These are phyloP conservation scores for Paraconiothyrium brasiliense DNA, from an alignment of 2,329 filamentous ascomycete species.

Conservation along the genomic window DNA sequence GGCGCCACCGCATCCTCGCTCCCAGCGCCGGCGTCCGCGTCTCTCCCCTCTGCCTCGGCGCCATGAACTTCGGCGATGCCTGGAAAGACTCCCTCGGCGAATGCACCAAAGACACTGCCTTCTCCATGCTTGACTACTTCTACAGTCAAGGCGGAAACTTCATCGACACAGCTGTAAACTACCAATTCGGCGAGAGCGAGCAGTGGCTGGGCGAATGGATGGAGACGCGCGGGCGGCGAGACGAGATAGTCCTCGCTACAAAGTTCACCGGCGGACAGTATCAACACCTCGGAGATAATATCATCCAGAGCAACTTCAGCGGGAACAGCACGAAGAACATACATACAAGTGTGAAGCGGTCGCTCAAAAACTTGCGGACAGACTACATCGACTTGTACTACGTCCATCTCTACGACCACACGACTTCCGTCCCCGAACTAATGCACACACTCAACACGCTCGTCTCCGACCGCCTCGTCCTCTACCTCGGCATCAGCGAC, in stretches of 20 bases:
- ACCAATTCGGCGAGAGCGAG: conserved; percentile 54
- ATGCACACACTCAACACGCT: conserved; percentile 56
- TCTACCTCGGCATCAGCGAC: conserved; percentile 57
- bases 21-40: conserved; percentile 69
- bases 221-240: conserved; percentile 46
- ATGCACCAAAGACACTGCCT: conserved; percentile 70
- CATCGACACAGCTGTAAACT: conserved; percentile 68
- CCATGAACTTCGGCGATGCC: conserved; percentile 71
- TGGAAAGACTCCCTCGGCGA: conserved; percentile 69
- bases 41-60: conserved; percentile 62
- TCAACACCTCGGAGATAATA: conserved; percentile 29
- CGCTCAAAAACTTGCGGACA: conserved; percentile 57
- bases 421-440: conserved; percentile 54
- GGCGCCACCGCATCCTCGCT: conserved; percentile 71
- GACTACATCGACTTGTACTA: conserved; percentile 69
- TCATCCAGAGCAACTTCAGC: conserved; percentile 34
- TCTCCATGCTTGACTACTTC: conserved; percentile 73
- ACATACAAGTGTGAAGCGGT: conserved; percentile 29
- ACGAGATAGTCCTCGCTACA: conserved; percentile 54
- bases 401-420: conserved; percentile 55
- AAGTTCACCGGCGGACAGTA: conserved; percentile 51
- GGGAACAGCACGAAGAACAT: conserved; percentile 40
- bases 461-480: conserved; percentile 52
- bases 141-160: conserved; percentile 76
- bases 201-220: conserved; percentile 58